Percentiles rank a stretch among this genome's conserved stretches.
phyloP scores from a whole-genome alignment of 495 filamentous ascomycete genomes.

The Neurospora sp. region DNA sequence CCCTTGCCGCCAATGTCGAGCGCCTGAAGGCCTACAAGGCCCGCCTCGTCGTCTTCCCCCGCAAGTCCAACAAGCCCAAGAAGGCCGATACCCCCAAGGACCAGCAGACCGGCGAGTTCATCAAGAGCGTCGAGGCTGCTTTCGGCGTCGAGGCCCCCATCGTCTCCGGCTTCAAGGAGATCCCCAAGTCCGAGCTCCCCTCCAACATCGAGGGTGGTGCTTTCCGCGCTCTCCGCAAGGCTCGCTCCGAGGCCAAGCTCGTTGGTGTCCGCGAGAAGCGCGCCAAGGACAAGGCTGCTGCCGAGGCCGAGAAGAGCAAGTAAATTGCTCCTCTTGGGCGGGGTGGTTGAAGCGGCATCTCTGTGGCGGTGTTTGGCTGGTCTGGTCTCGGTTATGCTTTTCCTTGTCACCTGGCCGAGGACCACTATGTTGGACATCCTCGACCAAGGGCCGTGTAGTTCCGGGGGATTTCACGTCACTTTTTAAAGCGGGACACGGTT shows the following conservation, averaged over 20 bases:
- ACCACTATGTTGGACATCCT: constrained; percentile 10
- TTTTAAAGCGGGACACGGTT: constrained; percentile 15
- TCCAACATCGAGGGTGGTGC: constrained; percentile 67
- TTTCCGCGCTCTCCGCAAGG: constrained; percentile 75
- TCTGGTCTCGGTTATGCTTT: constrained; percentile 36
- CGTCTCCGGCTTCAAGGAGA: constrained; percentile 56
- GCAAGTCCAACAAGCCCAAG: constrained; percentile 86
- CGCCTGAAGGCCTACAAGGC: constrained; percentile 93
- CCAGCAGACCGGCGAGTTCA: constrained; percentile 63
- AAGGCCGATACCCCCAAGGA: constrained; percentile 84
- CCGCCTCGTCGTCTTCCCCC: constrained; percentile 94
- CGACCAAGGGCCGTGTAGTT: constrained; percentile 18
- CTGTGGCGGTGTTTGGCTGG: constrained; percentile 32
- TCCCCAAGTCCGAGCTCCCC: constrained; percentile 71
- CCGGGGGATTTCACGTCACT: constrained; percentile 15
- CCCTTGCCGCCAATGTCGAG: constrained; percentile 83
- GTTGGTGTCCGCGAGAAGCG: constrained; percentile 86
- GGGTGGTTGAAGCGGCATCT: constrained; percentile 12
- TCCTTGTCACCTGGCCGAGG: constrained; percentile 26
- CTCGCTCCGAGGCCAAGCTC: constrained; percentile 73
- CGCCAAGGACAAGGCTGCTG: constrained; percentile 85
- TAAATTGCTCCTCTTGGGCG: constrained; percentile 58
- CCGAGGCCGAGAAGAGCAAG: constrained; percentile 64
- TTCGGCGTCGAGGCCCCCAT: constrained; percentile 62
- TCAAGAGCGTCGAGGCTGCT: constrained; percentile 38